Percentiles rank a stretch among this genome's conserved stretches.
phyloP scores from a whole-genome alignment of 768 basidiomycete species.

The Russula brevipes region DNA sequence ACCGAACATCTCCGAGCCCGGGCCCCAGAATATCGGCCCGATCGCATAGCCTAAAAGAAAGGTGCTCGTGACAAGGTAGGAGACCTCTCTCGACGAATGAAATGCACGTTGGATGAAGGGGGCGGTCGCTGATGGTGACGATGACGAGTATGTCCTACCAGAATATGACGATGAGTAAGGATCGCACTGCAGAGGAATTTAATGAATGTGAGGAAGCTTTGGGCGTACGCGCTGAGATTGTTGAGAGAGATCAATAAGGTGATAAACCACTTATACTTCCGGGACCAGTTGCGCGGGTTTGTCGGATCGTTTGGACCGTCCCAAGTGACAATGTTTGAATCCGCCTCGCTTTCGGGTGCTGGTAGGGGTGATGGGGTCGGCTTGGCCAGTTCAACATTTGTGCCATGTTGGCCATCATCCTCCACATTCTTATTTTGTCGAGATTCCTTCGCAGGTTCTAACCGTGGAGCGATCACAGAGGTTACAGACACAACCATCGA shows the following conservation, averaged over 20 bases:
- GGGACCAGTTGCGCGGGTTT: slow-evolving; percentile 21
- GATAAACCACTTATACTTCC: slow-evolving; percentile 9
- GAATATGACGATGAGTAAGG: background rate
- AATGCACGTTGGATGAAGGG: slow-evolving; percentile 4
- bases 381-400: background rate
- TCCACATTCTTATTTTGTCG: background rate
- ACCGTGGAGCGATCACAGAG: background rate
- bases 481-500: background rate
- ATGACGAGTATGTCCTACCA: slow-evolving; percentile 19
- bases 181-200: no score
- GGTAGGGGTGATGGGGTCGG: background rate
- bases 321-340: slow-evolving; percentile 12
- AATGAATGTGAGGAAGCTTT: background rate
- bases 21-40: slow-evolving; percentile 25
- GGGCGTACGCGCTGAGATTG: slow-evolving; percentile 4
- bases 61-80: slow-evolving; percentile 10
- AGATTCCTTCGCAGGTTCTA: background rate
- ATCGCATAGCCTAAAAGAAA: slow-evolving; percentile 19
- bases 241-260: background rate
- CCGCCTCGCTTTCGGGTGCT: background rate
- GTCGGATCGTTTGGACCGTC: slow-evolving; percentile 10
- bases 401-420: background rate
- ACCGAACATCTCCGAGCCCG: slow-evolving; percentile 22
- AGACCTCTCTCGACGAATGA: slow-evolving; percentile 4
- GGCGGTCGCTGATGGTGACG: slow-evolving; percentile 4